A percentile compares a stretch with the other conserved stretches of the same genome.
Conservation (phyloP, 371 early-diverging fungal species). For the Syncephalastrum sp. region DNA sequence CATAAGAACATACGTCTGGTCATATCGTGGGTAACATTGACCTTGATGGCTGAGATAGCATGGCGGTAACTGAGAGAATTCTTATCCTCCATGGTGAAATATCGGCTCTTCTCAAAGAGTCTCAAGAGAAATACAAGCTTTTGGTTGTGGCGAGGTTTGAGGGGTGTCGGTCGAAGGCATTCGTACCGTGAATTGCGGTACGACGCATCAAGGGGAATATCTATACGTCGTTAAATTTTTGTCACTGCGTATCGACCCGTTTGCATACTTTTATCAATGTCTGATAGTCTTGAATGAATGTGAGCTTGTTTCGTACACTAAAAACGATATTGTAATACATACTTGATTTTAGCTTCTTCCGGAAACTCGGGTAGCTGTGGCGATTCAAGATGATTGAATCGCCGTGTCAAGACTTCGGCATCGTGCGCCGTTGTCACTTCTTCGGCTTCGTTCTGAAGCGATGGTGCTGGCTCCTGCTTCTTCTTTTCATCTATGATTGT, state of each 20-base stretch:
- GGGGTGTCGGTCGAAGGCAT: conserved; percentile 48
- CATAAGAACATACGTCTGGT: not conserved
- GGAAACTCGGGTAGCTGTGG: not conserved
- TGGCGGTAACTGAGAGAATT: conserved; percentile 47
- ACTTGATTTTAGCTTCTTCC: conserved; percentile 7
- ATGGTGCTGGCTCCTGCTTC: not conserved
- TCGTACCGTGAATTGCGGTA: conserved; percentile 43
- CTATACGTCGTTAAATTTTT: conserved; percentile 1
- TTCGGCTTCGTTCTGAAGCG: not conserved
- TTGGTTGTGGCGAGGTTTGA: conserved; percentile 31
- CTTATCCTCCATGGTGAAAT: conserved; percentile 31
- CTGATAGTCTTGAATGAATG: too few relatives aligned
- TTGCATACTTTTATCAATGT: not conserved
- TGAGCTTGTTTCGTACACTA: not conserved
- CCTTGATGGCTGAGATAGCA: conserved; percentile 52
- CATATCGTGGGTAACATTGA: conserved; percentile 9
- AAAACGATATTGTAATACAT: not conserved
- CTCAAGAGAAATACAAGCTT: conserved; percentile 33
- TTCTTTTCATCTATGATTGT: too few relatives aligned
- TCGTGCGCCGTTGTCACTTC: too few relatives aligned
- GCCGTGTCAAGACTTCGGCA: conserved; percentile 6
- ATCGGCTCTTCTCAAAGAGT: conserved; percentile 38
- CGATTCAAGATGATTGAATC: conserved; percentile 9
- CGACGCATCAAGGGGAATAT: conserved; percentile 25
- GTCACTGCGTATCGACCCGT: not conserved